phyloP scores from a whole-genome alignment of 2,329 filamentous ascomycete genomes.

The Botrytis porri region DNA sequence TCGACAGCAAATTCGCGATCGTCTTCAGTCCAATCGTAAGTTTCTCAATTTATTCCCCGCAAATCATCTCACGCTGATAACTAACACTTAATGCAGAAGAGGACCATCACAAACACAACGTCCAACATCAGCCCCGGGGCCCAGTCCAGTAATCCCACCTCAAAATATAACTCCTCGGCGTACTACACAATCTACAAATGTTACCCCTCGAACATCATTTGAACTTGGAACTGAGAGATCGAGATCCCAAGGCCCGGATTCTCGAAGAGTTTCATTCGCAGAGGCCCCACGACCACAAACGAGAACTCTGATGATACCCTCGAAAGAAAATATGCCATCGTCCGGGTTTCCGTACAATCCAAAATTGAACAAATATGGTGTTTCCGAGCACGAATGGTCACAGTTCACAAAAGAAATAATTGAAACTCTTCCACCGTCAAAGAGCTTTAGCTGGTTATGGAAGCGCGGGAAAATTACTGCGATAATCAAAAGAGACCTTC shows the following conservation, averaged over 20 bases:
- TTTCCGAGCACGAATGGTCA: conserved; percentile 31
- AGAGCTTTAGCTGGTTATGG: conserved; percentile 4
- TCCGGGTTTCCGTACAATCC: conserved; percentile 33
- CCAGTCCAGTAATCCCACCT: background rate
- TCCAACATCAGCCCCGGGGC: conserved; percentile 1
- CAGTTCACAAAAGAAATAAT: conserved; percentile 31
- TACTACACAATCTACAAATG: conserved; percentile 15
- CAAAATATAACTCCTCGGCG: conserved; percentile 5
- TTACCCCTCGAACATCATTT: conserved; percentile 15
- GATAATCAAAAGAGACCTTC: conserved; percentile 23
- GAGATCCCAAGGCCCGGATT: conserved; percentile 18
- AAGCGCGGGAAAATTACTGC: conserved; percentile 10
- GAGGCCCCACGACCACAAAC: conserved; percentile 11
- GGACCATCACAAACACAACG: conserved; percentile 7
- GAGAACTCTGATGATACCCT: conserved; percentile 21
- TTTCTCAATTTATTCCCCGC: background rate
- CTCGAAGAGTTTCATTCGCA: conserved; percentile 18
- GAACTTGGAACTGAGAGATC: conserved; percentile 16
- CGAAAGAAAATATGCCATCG: conserved; percentile 28
- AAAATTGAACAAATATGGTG: conserved; percentile 22
- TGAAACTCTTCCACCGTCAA: conserved; percentile 19
- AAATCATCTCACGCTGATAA: background rate
- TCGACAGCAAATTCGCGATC: conserved; percentile 16
- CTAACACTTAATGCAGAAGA: background rate
- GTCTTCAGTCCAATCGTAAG: conserved; percentile 18